These are phyloP conservation scores for Dictyostelium intermedium DNA, from an alignment of 78 protist genomes.

Conservation along the genomic window DNA sequence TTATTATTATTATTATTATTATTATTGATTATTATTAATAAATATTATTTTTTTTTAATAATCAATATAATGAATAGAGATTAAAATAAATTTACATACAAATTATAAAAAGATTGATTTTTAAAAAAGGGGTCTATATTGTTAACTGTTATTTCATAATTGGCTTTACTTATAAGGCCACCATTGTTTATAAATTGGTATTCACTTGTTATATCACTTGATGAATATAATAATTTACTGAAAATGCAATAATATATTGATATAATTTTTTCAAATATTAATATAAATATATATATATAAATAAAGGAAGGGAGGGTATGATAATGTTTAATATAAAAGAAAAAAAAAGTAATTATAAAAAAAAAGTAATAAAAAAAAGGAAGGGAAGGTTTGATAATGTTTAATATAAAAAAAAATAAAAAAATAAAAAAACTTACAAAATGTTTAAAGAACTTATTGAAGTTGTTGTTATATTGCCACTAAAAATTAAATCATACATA, in stretches of 20 bases:
- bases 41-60: too few relatives aligned
- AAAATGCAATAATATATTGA: too few relatives aligned
- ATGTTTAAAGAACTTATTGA: not conserved
- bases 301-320: too few relatives aligned
- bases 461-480: not conserved
- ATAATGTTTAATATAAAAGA: too few relatives aligned
- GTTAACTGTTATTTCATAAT: not conserved
- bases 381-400: too few relatives aligned
- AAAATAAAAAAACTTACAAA: not conserved
- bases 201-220: not conserved
- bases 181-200: not conserved
- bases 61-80: too few relatives aligned
- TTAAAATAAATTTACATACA: not conserved
- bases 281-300: too few relatives aligned
- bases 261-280: too few relatives aligned
- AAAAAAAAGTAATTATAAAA: too few relatives aligned
- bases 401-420: not conserved
- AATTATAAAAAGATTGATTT: not conserved
- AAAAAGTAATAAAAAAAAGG: too few relatives aligned
- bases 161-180: not conserved
- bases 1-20: too few relatives aligned
- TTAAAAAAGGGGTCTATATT: not conserved
- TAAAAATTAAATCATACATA: not conserved
- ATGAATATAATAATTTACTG: not conserved
- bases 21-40: too few relatives aligned